Percentiles rank a stretch among this genome's conserved stretches.
phyloP scores from a whole-genome alignment of 257 asterid species.

The Solanum pennellii region DNA sequence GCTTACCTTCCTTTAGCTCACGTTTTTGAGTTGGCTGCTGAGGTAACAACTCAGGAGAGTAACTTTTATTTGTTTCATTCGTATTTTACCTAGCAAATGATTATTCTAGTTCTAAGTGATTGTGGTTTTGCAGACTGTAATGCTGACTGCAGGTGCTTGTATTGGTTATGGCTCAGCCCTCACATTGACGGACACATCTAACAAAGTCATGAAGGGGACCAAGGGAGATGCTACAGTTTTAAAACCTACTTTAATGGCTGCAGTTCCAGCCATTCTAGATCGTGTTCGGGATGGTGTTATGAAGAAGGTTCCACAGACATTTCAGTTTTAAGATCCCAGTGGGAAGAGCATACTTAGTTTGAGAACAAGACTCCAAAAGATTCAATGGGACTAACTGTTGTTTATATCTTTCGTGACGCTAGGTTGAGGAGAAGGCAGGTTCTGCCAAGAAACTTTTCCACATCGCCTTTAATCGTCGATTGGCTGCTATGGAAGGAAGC shows the following conservation, averaged over 20 bases:
- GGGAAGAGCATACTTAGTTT: neutral
- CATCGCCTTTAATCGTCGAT: constrained; percentile 53
- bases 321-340: neutral
- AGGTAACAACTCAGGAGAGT: constrained; percentile 30
- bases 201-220: constrained; percentile 83
- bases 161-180: constrained; percentile 85
- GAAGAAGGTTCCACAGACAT: constrained; percentile 47
- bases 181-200: constrained; percentile 88
- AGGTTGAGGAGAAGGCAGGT: constrained; percentile 92
- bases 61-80: constrained; percentile 1
- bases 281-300: constrained; percentile 86
- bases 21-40: constrained; percentile 89
- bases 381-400: constrained; percentile 3
- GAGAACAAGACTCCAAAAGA: neutral
- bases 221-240: constrained; percentile 76
- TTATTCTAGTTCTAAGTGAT: constrained; percentile 12
- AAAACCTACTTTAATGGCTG: constrained; percentile 74
- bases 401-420: neutral
- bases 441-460: constrained; percentile 58
- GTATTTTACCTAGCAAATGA: neutral
- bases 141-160: constrained; percentile 66
- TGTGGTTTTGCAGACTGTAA: constrained; percentile 49
- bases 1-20: constrained; percentile 96
- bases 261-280: constrained; percentile 90
- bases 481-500: constrained; percentile 77